These are phyloP conservation scores for Xerocomellus dryophilus DNA, from an alignment of 768 basidiomycete genomes.

Conservation along the genomic window DNA sequence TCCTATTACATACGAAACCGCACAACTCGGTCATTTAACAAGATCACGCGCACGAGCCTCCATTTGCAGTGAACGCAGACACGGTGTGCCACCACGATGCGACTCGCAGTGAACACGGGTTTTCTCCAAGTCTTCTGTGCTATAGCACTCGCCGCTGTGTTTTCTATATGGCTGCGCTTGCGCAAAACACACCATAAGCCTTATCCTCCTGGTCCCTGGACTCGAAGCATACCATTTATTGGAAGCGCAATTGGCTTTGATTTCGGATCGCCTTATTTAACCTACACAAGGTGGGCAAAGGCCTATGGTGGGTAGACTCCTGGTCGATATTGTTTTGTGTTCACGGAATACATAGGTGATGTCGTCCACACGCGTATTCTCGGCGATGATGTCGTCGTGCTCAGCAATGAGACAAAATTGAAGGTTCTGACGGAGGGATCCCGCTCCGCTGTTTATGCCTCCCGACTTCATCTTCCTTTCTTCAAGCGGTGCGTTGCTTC, in stretches of 20 bases:
- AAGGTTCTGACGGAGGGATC: neutral
- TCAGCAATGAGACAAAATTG: neutral
- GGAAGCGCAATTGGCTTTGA: neutral
- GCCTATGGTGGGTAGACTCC: neutral
- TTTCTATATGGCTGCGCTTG: neutral
- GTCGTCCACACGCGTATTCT: constrained; percentile 1
- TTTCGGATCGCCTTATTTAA: neutral
- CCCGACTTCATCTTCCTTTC: neutral
- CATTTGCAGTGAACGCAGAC: neutral
- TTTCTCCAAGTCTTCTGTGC: neutral
- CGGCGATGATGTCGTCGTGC: neutral
- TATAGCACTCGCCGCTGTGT: neutral
- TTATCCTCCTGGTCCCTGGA: constrained; percentile 2
- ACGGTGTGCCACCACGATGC: neutral
- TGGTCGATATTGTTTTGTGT: neutral
- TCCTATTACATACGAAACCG: neutral
- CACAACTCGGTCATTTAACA: too few species aligned
- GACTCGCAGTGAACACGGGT: neutral
- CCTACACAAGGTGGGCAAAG: constrained; percentile 1
- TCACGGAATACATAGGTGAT: neutral
- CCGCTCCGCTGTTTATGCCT: neutral
- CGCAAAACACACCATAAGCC: neutral
- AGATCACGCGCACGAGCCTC: too few species aligned
- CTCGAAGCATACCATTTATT: neutral
- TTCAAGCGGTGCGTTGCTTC: neutral